These are phyloP conservation scores for Colletotrichum sp. DNA, from an alignment of 2,329 filamentous ascomycete genomes.

Conservation along the genomic window DNA sequence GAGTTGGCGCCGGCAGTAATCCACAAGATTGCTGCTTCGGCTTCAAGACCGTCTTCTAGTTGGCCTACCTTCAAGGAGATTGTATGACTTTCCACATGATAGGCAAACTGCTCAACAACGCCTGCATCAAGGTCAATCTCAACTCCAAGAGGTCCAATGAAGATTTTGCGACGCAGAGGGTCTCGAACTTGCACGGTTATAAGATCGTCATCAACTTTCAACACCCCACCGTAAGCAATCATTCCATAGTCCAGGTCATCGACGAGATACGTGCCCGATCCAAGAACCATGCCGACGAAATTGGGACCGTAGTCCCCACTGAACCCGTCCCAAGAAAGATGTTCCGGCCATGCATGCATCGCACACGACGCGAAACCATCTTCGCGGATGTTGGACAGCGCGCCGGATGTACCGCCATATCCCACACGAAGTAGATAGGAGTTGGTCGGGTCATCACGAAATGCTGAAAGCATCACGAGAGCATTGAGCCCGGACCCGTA, in stretches of 20 bases:
- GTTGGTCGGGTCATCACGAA: constrained; percentile 48
- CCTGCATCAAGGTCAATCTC: constrained; percentile 42
- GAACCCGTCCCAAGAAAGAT: constrained; percentile 60
- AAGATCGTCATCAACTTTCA: constrained; percentile 27
- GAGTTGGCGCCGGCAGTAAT: neutral
- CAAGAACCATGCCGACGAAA: constrained; percentile 56
- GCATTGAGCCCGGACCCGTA: constrained; percentile 66
- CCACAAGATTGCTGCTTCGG: neutral
- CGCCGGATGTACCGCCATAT: constrained; percentile 57
- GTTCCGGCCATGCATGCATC: constrained; percentile 62
- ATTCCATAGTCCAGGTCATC: constrained; percentile 48
- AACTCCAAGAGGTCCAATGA: constrained; percentile 50
- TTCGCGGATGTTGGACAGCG: constrained; percentile 59
- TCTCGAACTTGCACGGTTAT: constrained; percentile 47
- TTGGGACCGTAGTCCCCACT: constrained; percentile 62
- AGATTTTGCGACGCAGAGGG: constrained; percentile 49
- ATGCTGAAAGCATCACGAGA: constrained; percentile 56
- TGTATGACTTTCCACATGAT: neutral
- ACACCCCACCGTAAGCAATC: constrained; percentile 50
- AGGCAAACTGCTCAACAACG: constrained; percentile 41
- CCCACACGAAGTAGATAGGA: constrained; percentile 57
- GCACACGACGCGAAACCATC: constrained; percentile 59
- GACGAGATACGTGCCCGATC: constrained; percentile 54
- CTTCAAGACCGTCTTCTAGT: accelerated
- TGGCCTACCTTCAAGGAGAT: neutral